Evolutionary conservation across 2,329 filamentous ascomycete genomes (phyloP).

Genomic region (Rutstroemia sydowiana): DNA sequence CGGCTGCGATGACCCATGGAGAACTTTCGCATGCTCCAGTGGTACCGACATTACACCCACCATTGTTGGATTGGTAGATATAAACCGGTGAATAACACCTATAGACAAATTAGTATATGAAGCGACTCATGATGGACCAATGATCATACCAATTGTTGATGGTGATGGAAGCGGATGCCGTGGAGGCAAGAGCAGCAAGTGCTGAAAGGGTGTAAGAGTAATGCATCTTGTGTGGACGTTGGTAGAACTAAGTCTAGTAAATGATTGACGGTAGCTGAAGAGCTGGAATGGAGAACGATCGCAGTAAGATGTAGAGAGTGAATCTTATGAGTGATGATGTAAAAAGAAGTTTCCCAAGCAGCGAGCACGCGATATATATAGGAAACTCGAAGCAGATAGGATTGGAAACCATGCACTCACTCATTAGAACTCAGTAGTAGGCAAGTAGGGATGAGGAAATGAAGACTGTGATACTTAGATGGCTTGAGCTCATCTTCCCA

Average conservation of each 20-base stretch:
- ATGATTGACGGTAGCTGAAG: not conserved
- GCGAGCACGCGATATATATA: not conserved
- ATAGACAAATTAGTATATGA: not conserved
- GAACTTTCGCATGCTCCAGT: conserved; percentile 1
- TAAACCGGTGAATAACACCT: conserved; percentile 5
- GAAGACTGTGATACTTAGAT: conserved; percentile 2
- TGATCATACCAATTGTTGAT: conserved; percentile 4
- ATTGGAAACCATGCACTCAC: not conserved
- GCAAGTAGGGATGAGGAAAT: not conserved
- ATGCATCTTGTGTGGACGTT: conserved; percentile 5
- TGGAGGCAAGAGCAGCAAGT: conserved; percentile 5
- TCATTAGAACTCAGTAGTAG: not conserved
- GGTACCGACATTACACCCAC: conserved; percentile 1
- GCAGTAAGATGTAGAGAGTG: not conserved
- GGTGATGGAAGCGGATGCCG: conserved; percentile 5
- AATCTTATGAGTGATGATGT: not conserved
- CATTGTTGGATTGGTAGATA: conserved; percentile 1
- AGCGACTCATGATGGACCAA: no score
- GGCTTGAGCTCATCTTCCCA: not conserved
- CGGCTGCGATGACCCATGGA: conserved; percentile 7
- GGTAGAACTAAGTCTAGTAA: conserved; percentile 2
- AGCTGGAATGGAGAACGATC: not conserved
- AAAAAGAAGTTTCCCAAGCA: not conserved
- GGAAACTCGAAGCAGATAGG: not conserved
- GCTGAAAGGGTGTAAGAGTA: conserved; percentile 4